A percentile compares a stretch with the other conserved stretches of the same genome.
Evolutionary conservation across 495 filamentous ascomycete species (phyloP).

Genomic region (Cercophora samala): DNA sequence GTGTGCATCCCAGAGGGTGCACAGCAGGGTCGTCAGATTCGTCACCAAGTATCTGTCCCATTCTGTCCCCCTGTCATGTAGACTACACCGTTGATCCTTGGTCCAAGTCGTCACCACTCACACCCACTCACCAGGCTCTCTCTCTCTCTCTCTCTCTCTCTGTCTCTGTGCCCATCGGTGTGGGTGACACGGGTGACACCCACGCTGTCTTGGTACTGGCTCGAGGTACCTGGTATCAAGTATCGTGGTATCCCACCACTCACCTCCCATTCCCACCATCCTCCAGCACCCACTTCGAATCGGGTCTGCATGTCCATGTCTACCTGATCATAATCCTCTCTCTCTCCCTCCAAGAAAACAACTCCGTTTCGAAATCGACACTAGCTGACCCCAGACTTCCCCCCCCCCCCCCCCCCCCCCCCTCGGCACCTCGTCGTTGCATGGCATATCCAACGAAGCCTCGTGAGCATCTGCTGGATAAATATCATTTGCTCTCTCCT

Average conservation of each 20-base stretch:
- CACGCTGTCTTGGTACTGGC: not conserved
- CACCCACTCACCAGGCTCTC: conserved; percentile 14
- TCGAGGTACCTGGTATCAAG: conserved; percentile 6
- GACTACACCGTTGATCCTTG: conserved; percentile 32
- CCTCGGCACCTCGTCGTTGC: no score
- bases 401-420: no score
- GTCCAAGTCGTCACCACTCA: conserved; percentile 27
- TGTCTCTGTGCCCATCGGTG: conserved; percentile 5
- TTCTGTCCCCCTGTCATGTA: no score
- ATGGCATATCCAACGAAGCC: conserved; percentile 18
- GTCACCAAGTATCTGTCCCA: conserved; percentile 32
- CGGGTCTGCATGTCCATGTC: conserved; percentile 28
- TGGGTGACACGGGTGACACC: conserved; percentile 18
- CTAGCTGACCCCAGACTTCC: conserved; percentile 14
- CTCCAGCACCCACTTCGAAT: conserved; percentile 16
- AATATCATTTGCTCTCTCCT: conserved; percentile 31
- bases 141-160: no score
- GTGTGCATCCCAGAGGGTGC: conserved; percentile 20
- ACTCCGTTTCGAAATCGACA: conserved; percentile 14
- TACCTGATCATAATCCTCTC: conserved; percentile 6
- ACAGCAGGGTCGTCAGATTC: conserved; percentile 27
- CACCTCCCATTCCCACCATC: conserved; percentile 12
- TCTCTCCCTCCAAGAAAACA: conserved; percentile 7
- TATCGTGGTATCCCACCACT: conserved; percentile 5
- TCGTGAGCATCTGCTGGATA: conserved; percentile 31